Percentiles rank a stretch among this genome's conserved stretches.
phyloP scores from a whole-genome alignment of 768 basidiomycete species.

The Naganishia kalamii region DNA sequence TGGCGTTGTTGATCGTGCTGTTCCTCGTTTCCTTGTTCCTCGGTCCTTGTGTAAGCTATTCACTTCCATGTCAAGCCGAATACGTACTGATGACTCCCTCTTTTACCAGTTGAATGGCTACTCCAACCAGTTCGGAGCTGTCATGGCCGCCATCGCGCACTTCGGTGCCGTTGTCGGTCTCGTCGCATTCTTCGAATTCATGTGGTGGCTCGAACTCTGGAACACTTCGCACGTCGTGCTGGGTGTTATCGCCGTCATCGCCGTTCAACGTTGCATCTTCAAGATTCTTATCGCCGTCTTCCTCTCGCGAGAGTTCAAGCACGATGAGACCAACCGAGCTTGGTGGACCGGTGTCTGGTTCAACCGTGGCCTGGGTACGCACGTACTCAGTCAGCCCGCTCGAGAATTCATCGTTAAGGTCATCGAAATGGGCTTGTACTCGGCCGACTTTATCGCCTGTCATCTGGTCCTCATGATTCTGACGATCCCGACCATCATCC shows the following conservation, averaged over 20 bases:
- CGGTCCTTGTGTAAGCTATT: conserved; percentile 63
- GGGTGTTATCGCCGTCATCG: conserved; percentile 80
- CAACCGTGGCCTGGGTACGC: conserved; percentile 79
- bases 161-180: conserved; percentile 67
- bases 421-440: conserved; percentile 91
- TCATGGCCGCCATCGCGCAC: conserved; percentile 88
- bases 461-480: conserved; percentile 70
- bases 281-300: conserved; percentile 90
- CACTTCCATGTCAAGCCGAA: background rate
- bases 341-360: conserved; percentile 97
- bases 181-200: conserved; percentile 90
- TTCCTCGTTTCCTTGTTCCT: conserved; percentile 89
- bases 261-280: conserved; percentile 82
- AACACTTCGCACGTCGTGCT: conserved; percentile 84
- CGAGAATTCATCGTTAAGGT: conserved; percentile 97
- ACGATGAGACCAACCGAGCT: conserved; percentile 94
- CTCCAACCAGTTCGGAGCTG: conserved; percentile 82
- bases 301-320: conserved; percentile 96
- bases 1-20: conserved; percentile 71
- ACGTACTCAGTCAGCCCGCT: conserved; percentile 94
- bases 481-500: conserved; percentile 78
- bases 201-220: conserved; percentile 97
- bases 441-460: conserved; percentile 71
- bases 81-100: background rate
- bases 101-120: conserved; percentile 45